Percentiles rank a stretch among this genome's conserved stretches.
Evolutionary conservation across 2,329 filamentous ascomycete genomes (phyloP).

Genomic region (Leptoxyphium fumago): DNA sequence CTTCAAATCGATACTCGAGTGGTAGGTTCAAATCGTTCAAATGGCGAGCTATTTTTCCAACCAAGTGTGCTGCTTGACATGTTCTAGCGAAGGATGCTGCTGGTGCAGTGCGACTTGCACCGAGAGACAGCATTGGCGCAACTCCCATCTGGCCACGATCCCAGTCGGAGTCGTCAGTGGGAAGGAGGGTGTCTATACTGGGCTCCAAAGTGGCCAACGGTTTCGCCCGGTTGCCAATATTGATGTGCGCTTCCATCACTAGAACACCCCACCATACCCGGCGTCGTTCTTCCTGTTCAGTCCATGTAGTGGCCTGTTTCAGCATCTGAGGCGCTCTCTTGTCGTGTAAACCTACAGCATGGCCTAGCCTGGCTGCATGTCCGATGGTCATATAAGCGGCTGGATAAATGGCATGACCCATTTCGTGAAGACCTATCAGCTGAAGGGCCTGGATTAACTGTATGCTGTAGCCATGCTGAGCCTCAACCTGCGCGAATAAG

Average conservation of each 20-base stretch:
- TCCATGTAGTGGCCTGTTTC: slow-evolving; percentile 28
- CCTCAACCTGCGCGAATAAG: slow-evolving; percentile 28
- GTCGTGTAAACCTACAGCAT: slow-evolving; percentile 31
- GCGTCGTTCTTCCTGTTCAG: slow-evolving; percentile 32
- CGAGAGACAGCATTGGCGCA: slow-evolving; percentile 12
- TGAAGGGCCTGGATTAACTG: slow-evolving; percentile 32
- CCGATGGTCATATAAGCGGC: slow-evolving; percentile 36
- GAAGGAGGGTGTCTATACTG: slow-evolving; percentile 16
- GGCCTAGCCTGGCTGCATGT: slow-evolving; percentile 30
- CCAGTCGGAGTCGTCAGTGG: slow-evolving; percentile 28
- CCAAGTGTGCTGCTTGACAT: slow-evolving; percentile 21
- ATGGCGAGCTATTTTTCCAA: slow-evolving; percentile 19
- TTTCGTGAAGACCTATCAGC: slow-evolving; percentile 34
- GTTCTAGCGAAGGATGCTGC: slow-evolving; percentile 21
- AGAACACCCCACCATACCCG: slow-evolving; percentile 37
- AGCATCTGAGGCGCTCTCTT: slow-evolving; percentile 24
- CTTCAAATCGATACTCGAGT: slow-evolving; percentile 16
- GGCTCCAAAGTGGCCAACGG: slow-evolving; percentile 13
- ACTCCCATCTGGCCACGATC: slow-evolving; percentile 17
- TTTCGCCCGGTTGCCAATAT: slow-evolving; percentile 12
- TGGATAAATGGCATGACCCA: slow-evolving; percentile 36
- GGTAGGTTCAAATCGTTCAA: slow-evolving; percentile 17
- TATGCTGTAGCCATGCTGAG: slow-evolving; percentile 28
- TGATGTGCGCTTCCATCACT: slow-evolving; percentile 28
- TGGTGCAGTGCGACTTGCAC: slow-evolving; percentile 8